phyloP scores from a whole-genome alignment of 202 grass and related monocot species.

The Setaria viridis region DNA sequence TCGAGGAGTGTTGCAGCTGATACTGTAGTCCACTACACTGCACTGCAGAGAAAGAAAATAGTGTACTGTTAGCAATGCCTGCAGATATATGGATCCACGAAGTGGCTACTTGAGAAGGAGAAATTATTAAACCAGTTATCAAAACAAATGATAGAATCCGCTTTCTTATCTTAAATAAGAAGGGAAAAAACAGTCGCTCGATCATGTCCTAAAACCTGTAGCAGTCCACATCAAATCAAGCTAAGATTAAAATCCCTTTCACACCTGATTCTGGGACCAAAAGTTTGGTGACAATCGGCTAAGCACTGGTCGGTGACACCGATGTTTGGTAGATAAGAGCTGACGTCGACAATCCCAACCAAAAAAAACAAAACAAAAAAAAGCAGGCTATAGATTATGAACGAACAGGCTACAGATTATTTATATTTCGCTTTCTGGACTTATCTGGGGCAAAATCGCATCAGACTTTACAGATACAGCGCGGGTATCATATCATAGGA shows the following conservation, averaged over 20 bases:
- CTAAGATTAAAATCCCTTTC: conserved; percentile 1
- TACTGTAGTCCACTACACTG: background rate
- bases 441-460: conserved; percentile 17
- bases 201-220: conserved; percentile 5
- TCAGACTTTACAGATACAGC: conserved; percentile 22
- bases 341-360: conserved; percentile 16
- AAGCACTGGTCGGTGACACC: background rate
- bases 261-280: conserved; percentile 6
- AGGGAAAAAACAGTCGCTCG: background rate
- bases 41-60: conserved; percentile 24
- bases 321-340: conserved; percentile 1
- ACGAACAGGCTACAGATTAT: background rate
- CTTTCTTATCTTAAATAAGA: background rate
- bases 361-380: background rate
- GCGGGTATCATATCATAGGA: background rate
- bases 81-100: background rate
- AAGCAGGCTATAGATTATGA: background rate
- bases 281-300: background rate
- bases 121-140: background rate
- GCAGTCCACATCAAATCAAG: conserved; percentile 13
- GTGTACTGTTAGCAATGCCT: background rate
- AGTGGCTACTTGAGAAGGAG: background rate
- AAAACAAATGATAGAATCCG: background rate
- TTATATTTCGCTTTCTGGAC: background rate
- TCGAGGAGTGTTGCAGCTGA: background rate